Conservation (phyloP, 139 green algal species). For the Chlamydomonas urium region DNA sequence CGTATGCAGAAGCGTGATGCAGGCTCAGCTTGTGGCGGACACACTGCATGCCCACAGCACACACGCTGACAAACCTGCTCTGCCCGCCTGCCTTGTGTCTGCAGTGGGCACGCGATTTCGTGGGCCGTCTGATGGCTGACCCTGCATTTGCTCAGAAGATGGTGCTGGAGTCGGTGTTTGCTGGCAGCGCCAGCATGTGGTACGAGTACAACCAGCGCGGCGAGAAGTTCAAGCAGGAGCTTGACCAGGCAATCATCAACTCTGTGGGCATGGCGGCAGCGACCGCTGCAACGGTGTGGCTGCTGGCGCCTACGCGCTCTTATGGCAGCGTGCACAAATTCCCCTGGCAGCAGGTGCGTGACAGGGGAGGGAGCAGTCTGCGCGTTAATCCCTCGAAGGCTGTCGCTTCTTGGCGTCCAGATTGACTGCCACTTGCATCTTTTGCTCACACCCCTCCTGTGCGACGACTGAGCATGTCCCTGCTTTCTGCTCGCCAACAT, state of each 20-base stretch:
- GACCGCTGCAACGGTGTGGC: constrained; percentile 84
- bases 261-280: constrained; percentile 69
- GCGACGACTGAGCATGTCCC: too few species aligned
- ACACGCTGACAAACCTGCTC: too few species aligned
- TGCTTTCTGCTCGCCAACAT: too few species aligned
- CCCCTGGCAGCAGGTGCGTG: constrained; percentile 79
- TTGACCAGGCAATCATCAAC: constrained; percentile 88
- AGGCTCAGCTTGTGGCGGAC: too few species aligned
- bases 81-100: too few species aligned
- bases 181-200: constrained; percentile 54
- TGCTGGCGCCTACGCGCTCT: constrained; percentile 75
- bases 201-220: constrained; percentile 71
- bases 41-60: too few species aligned
- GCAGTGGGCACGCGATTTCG: constrained; percentile 79
- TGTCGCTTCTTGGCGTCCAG: too few species aligned
- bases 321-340: constrained; percentile 69
- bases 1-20: too few species aligned
- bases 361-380: too few species aligned
- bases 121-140: constrained; percentile 95
- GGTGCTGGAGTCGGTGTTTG: constrained; percentile 79
- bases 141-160: constrained; percentile 94
- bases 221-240: constrained; percentile 64
- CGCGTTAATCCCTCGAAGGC: too few species aligned
- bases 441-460: too few species aligned
- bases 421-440: too few species aligned